Conservation (phyloP, 768 basidiomycete genomes). For the Leccinum ochraceum region DNA sequence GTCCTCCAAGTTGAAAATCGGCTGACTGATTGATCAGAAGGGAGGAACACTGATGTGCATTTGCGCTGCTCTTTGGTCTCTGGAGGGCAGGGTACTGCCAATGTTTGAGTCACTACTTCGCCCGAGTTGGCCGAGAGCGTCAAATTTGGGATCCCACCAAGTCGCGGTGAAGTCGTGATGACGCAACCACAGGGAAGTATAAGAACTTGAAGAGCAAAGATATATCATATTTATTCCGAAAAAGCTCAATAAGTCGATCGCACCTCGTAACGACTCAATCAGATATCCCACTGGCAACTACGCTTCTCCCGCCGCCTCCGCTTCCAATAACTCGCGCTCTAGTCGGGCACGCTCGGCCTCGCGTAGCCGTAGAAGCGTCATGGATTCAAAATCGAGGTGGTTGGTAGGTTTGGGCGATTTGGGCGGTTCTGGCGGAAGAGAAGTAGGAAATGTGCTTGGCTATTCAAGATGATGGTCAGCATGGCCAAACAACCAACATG, state of each 20-base stretch:
- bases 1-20: neutral
- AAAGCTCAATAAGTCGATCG: slow-evolving; percentile 11
- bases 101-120: neutral
- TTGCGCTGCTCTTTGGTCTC: neutral
- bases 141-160: neutral
- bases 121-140: neutral
- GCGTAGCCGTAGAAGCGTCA: slow-evolving; percentile 78
- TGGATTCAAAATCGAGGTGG: slow-evolving; percentile 72
- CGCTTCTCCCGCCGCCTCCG: slow-evolving; percentile 47
- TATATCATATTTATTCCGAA: slow-evolving; percentile 7
- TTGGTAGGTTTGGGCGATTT: slow-evolving; percentile 31
- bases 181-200: neutral
- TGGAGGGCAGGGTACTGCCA: neutral
- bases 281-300: slow-evolving; percentile 1
- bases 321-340: slow-evolving; percentile 74
- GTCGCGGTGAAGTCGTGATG: neutral
- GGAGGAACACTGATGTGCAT: neutral
- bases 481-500: neutral
- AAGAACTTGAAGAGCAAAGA: neutral
- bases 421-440: slow-evolving; percentile 22
- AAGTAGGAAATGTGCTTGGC: slow-evolving; percentile 20
- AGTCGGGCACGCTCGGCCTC: slow-evolving; percentile 79
- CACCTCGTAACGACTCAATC: slow-evolving; percentile 12
- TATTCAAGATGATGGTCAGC: slow-evolving; percentile 14
- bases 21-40: neutral